Conservation (phyloP, 768 basidiomycete genomes). For the Podaxis sp. region DNA sequence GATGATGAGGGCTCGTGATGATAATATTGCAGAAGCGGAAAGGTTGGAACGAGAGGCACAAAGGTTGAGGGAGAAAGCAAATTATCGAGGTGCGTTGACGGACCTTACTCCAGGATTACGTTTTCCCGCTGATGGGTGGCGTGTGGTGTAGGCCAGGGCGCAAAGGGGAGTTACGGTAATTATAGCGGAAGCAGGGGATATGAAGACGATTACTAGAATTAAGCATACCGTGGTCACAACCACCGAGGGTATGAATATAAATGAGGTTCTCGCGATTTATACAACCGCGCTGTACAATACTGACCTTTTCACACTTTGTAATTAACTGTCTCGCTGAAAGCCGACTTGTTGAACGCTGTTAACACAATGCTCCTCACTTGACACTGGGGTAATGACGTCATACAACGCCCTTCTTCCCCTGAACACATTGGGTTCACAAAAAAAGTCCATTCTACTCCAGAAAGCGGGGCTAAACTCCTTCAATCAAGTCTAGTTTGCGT, state of each 20-base stretch:
- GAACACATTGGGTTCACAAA: background rate
- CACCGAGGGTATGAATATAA: background rate
- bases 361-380: background rate
- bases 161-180: background rate
- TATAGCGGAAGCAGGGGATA: background rate
- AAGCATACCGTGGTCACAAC: background rate
- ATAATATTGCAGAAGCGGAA: background rate
- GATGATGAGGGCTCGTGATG: background rate
- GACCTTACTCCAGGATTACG: background rate
- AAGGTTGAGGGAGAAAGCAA: background rate
- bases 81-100: background rate
- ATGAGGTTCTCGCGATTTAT: background rate
- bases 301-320: background rate
- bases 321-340: background rate
- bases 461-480: background rate
- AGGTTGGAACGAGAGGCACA: too few relatives aligned
- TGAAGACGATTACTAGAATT: background rate
- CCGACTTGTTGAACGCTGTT: background rate
- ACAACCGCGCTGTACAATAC: background rate
- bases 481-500: background rate
- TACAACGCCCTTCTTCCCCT: background rate
- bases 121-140: background rate
- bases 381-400: background rate
- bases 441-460: background rate
- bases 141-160: background rate